Evolutionary conservation across 2,329 filamentous ascomycete species (phyloP), one percentile per base, ranked within the genome.

Genomic region (Sclerotinia minor): DNA sequence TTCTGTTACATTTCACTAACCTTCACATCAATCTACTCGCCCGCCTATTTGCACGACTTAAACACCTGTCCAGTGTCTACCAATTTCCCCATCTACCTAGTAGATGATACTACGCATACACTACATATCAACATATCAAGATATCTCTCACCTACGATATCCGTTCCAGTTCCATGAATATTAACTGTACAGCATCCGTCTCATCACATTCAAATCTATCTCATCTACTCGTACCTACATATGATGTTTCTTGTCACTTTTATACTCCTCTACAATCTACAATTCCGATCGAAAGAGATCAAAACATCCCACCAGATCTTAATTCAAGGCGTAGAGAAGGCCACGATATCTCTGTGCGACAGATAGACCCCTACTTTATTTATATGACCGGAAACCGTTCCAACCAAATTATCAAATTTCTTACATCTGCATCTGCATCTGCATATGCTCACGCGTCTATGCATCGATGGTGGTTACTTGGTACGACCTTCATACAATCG

Each of bases 261-360:
- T 52, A 26, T 52, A 52, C 24, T 17, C 11, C 32, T 3, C 32
- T 8, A 15, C 35, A 9, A 57, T 3, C 32, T 8, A 15, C 35
- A 9, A 57, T 41, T n/a, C 13, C 54, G 21, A 41, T 41, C 1
- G n/a, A 41, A 41, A 26, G 35, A 13, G 9, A 11, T 7, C 32
- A 57, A 19, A 11, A 26, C 9, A 44, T 44, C 26, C 35, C 54
- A 58, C 54, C 54, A 58, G 35, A 58, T 58, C 54, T 26, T 1
- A 19, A 11, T 7, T 26, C 35, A 24, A 35, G 54, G 5, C 6
- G 26, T 26, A 17, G 24, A 29, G 44, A 21, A 0, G 19, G 35
- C 35, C 54, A 58, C 54, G 54, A 58, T 58, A 58, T 58, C 54
- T 44, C n/a, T 1, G 35, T 58, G 9, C 54, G 19, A n/a, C 35